Evolutionary conservation across 164 flowering plant species (phyloP), one percentile per base, ranked within the genome.

Genomic region (Aristolochia fimbriata): DNA sequence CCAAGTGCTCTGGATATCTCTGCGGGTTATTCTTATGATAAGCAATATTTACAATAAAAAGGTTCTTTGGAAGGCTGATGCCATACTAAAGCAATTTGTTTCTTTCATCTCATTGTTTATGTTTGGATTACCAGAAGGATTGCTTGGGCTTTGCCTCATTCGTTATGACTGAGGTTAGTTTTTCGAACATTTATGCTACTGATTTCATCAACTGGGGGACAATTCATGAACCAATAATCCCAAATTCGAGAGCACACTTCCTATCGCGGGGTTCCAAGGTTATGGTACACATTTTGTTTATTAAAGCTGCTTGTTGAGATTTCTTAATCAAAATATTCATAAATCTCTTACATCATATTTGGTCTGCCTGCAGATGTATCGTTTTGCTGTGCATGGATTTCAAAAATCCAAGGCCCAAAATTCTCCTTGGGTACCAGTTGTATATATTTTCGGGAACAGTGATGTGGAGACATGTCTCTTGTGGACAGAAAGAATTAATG

Each of bases 111-210:
- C 13, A 47, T 59, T 14, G 47, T 63, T 56, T 0, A 55, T 52
- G 23, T 51, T 52, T 70, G 72, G 71, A 65, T 60, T 68, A 67
- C 78, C 76, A 62, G 46, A 48, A 58, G 49, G 58, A 69, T 60
- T 86, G 91, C 65, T 71, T 83, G 65, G 78, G 81, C 59, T 56
- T 69, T 66, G 54, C 21, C 37, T 60, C 81, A 41, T 65, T 70
- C 57, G 47, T 49, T 64, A 75, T 73, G 47, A 74, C 67, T 21
- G 80, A 69, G 60, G 74, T 89, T 45, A 77, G 78, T 22, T 73
- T 82, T 46, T 73, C 82, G 61, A 85, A 92, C 68, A 59, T 82
- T 4, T 92, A 86, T 71, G 88, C 88, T 48, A 86, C 78, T 66
- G 88, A 88, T 77, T 66, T 77, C 22, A 64, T 68, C 8, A 66